These are phyloP conservation scores for Sclerospora graminicola DNA, from an alignment of 352 stramenopile genomes.

Conservation along the genomic window DNA sequence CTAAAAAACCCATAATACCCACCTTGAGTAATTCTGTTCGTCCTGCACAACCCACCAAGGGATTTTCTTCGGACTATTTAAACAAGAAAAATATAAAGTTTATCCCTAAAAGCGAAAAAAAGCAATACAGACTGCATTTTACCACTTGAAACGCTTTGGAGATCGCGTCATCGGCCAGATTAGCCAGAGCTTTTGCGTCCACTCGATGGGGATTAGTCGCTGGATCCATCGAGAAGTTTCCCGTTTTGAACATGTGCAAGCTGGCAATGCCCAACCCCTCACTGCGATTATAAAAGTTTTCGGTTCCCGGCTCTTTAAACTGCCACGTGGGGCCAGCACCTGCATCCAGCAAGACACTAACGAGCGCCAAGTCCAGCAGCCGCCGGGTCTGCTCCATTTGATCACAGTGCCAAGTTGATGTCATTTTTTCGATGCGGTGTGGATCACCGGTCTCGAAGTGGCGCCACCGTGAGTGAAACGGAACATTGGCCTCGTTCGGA, in stretches of 20 bases:
- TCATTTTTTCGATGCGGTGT: constrained; percentile 40
- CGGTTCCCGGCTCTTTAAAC: constrained; percentile 56
- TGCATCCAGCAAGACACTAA: constrained; percentile 73
- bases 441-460: constrained; percentile 78
- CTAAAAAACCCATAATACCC: background rate
- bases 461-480: constrained; percentile 70
- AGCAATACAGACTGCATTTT: constrained; percentile 1
- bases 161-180: constrained; percentile 50
- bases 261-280: constrained; percentile 76
- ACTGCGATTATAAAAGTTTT: constrained; percentile 58
- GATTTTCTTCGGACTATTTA: constrained; percentile 37
- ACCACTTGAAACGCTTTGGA: constrained; percentile 77
- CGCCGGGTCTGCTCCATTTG: constrained; percentile 41
- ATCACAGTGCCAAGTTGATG: constrained; percentile 37
- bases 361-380: constrained; percentile 65
- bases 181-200: constrained; percentile 47
- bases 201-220: constrained; percentile 30
- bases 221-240: constrained; percentile 56
- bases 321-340: constrained; percentile 59
- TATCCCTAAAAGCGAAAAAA: background rate
- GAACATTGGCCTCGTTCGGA: constrained; percentile 39
- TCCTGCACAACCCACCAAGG: constrained; percentile 65
- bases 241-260: constrained; percentile 76
- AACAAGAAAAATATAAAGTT: background rate
- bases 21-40: constrained; percentile 67